Percentiles rank a stretch among this genome's conserved stretches.
phyloP scores from a whole-genome alignment of 169 alveolate genomes.

The Miamiensis avidus region DNA sequence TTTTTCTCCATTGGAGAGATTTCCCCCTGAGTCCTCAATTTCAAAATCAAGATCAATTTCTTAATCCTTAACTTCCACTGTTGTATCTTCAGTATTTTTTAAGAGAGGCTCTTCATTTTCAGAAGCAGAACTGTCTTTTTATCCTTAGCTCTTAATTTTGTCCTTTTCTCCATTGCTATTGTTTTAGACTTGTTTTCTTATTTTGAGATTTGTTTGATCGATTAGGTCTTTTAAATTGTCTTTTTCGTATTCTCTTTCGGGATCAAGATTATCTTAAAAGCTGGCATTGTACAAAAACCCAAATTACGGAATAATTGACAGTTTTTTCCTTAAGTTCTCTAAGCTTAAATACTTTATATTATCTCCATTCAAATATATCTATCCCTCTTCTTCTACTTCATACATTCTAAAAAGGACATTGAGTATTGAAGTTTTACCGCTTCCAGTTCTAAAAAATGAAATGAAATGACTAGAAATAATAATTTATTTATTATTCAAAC shows the following conservation, averaged over 20 bases:
- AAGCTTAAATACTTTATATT: constrained; percentile 21
- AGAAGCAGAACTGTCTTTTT: neutral
- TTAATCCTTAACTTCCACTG: constrained; percentile 41
- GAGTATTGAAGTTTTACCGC: constrained; percentile 48
- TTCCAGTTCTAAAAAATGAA: constrained; percentile 45
- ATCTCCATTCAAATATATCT: constrained; percentile 25
- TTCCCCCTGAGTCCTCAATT: constrained; percentile 33
- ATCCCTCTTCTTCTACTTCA: constrained; percentile 16
- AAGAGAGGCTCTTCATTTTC: constrained; percentile 29
- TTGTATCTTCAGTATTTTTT: constrained; percentile 38
- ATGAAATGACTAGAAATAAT: neutral
- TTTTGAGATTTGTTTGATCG: neutral
- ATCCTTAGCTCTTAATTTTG: neutral
- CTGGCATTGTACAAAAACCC: constrained; percentile 45
- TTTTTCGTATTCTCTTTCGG: constrained; percentile 6
- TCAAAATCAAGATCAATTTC: constrained; percentile 38
- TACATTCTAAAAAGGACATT: constrained; percentile 43
- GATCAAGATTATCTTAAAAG: constrained; percentile 44
- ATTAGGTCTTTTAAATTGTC: constrained; percentile 8
- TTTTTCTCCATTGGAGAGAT: constrained; percentile 67
- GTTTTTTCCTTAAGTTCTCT: constrained; percentile 27
- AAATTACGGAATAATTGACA: constrained; percentile 46
- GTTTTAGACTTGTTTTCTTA: neutral
- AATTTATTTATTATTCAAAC: neutral
- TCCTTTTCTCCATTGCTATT: neutral